Evolutionary conservation across 345 rosid species (phyloP), one percentile per base, ranked within the genome.

Genomic region (Sisymbrium altissimum): DNA sequence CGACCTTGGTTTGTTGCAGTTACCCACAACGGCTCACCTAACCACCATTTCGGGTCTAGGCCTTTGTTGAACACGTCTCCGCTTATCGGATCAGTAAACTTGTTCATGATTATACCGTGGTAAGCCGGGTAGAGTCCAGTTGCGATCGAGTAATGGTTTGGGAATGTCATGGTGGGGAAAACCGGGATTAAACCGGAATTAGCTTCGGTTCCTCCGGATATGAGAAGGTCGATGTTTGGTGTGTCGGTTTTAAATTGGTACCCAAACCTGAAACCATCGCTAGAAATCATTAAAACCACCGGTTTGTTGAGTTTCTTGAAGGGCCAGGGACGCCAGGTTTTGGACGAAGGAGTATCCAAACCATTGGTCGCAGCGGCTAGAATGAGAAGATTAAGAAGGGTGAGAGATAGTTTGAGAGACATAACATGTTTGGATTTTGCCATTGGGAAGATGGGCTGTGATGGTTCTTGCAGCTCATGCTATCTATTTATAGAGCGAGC

Each of bases 1-100:
- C 80, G 76, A 3, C 96, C 97, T 39, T 91, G 96, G 66, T 87
- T 91, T n/a, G 44, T 86, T 75, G 85, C 90, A 1, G 98, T 93
- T 75, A 85, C 97, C 97, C 97, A 89, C 2, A 93, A 43, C 3
- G 98, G 96, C 83, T 93, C 98, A 7, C 97, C 98, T 4, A 93
- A 75, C 98, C 97, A 93, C 96, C 96, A 89, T 73, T 91, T 85
- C 17, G 96, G 85, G 46, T 91, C 90, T 19, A 85, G 87, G 40
- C 87, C 87, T 91, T 79, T 88, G 13, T 69, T 80, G 72, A 93
- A 89, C 35, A 15, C 6, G 0, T 89, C 87, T 0, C 91, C 92
- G 3, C 81, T 77, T 0, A 70, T 2, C 0, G 97, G 97, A 58
- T 93, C 98, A 4, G 74, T 73, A 8, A 93, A 91, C 12, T 64